Percentiles rank a stretch among this genome's conserved stretches.
Evolutionary conservation across 176 grass and related monocot species (phyloP).

Genomic region (Triticum timopheevii): DNA sequence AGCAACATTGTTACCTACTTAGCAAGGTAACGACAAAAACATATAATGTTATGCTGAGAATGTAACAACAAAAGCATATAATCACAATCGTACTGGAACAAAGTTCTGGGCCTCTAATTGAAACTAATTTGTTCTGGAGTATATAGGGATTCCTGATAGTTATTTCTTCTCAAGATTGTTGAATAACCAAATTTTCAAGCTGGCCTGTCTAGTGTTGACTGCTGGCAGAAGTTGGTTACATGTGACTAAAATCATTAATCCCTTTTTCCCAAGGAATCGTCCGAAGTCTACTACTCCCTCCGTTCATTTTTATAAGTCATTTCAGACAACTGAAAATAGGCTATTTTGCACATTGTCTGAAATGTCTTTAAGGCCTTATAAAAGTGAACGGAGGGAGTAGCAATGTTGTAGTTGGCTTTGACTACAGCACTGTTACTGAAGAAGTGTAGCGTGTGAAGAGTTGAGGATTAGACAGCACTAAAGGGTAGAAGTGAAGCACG

Average conservation of each 20-base stretch:
- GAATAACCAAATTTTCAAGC: neutral
- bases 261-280: neutral
- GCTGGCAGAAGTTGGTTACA: neutral
- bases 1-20: conserved; percentile 97
- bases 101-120: neutral
- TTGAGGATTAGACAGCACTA: neutral
- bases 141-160: neutral
- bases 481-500: neutral
- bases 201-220: neutral
- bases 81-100: neutral
- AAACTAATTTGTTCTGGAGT: neutral
- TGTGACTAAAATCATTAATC: neutral
- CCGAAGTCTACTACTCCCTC: neutral
- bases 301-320: no score
- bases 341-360: no score
- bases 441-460: neutral
- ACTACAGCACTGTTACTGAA: neutral
- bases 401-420: neutral
- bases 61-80: neutral
- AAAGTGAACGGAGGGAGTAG: no score
- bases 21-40: conserved; percentile 58
- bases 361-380: no score
- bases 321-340: no score
- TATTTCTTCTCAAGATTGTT: neutral
- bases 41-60: neutral